phyloP scores from a whole-genome alignment of 2,329 filamentous ascomycete genomes.

The Aspergillus hiratsukae region DNA sequence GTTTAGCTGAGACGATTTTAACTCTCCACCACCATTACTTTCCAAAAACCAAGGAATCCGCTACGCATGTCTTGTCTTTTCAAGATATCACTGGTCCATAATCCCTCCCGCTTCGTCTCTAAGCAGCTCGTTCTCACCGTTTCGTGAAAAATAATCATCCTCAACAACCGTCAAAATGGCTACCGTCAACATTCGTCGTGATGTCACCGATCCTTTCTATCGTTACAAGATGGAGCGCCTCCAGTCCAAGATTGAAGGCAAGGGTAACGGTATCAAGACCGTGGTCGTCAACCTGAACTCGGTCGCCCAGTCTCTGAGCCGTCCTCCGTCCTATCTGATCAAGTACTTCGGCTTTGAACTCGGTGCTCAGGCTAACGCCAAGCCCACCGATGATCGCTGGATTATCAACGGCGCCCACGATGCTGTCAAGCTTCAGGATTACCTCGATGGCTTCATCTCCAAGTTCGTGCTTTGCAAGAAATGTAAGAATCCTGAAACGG shows the following conservation, averaged over 20 bases:
- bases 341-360: conserved; percentile 99
- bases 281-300: conserved; percentile 96
- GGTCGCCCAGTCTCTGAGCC: conserved; percentile 85
- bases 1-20: conserved; percentile 15
- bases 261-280: conserved; percentile 99
- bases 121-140: conserved; percentile 20
- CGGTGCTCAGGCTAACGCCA: conserved; percentile 96
- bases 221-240: conserved; percentile 99
- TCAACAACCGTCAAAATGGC: conserved; percentile 68
- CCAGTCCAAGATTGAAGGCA: conserved; percentile 99
- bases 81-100: conserved; percentile 43
- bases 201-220: conserved; percentile 98
- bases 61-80: conserved; percentile 59
- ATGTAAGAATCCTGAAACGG: conserved; percentile 99
- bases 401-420: conserved; percentile 99
- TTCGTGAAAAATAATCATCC: conserved; percentile 26
- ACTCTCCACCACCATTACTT: conserved; percentile 32
- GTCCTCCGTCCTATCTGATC: conserved; percentile 92
- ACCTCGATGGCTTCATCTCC: conserved; percentile 96
- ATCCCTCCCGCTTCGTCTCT: conserved; percentile 31
- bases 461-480: conserved; percentile 99
- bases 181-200: conserved; percentile 96
- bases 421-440: conserved; percentile 90
- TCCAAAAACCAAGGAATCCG: conserved; percentile 18
- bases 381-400: conserved; percentile 96